Evolutionary conservation across 108 stramenopile species (phyloP).

Genomic region (Hondaea fermentalgiana): DNA sequence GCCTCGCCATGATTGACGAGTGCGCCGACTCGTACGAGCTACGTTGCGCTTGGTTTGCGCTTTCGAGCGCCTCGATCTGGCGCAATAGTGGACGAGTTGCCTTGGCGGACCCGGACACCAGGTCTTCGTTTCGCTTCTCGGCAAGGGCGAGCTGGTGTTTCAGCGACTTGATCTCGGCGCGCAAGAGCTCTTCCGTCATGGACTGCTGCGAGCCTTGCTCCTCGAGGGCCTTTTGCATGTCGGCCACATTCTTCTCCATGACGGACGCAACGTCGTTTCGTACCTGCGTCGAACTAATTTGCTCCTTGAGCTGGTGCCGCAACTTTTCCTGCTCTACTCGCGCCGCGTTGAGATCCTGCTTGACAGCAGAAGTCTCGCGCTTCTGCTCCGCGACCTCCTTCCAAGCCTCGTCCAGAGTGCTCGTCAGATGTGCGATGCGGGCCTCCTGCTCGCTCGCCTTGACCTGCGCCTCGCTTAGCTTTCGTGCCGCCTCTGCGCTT

Average conservation of each 20-base stretch:
- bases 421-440: background rate
- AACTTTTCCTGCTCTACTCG: constrained; percentile 1
- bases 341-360: background rate
- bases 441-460: background rate
- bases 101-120: background rate
- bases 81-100: background rate
- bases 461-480: background rate
- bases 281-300: background rate
- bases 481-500: background rate
- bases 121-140: constrained; percentile 1
- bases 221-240: background rate
- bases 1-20: background rate
- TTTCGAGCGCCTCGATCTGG: background rate
- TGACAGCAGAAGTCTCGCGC: background rate
- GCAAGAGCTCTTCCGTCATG: background rate
- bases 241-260: background rate
- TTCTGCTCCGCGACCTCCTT: constrained; percentile 8
- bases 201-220: background rate
- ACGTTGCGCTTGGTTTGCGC: background rate
- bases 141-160: background rate
- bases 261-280: background rate
- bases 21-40: background rate
- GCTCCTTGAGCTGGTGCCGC: background rate
- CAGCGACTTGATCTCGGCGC: background rate
- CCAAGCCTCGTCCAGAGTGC: background rate